Conservation (phyloP, 2,329 filamentous ascomycete species). For the Periconia sp. region DNA sequence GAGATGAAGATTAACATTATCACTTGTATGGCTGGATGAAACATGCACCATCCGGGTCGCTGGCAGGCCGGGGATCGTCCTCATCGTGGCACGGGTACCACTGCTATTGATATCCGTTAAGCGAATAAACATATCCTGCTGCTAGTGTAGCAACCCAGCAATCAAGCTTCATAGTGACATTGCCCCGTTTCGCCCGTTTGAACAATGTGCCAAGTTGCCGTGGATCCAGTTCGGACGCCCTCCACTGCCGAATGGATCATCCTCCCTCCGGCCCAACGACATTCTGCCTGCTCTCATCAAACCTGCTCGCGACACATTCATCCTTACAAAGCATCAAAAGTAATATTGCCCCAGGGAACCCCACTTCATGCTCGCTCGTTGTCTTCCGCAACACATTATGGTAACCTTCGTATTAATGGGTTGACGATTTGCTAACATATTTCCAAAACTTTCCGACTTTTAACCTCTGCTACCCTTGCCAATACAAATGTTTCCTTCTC, state of each 20-base stretch:
- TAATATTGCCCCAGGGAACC: constrained; percentile 18
- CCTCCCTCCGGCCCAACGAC: no score
- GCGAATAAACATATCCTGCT: not conserved
- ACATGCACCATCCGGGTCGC: not conserved
- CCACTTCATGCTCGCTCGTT: constrained; percentile 12
- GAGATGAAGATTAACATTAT: not conserved
- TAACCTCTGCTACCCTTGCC: constrained; percentile 27
- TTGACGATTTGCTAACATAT: constrained; percentile 26
- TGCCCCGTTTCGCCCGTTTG: not conserved
- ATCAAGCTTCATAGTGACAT: no score
- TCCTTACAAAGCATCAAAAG: constrained; percentile 15
- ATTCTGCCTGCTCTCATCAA: no score
- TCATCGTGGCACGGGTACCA: no score
- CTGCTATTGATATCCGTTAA: not conserved
- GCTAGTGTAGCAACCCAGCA: no score
- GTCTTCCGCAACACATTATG: constrained; percentile 29
- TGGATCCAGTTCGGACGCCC: no score
- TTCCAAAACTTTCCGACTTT: constrained; percentile 22
- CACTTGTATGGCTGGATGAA: not conserved
- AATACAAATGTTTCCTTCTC: constrained; percentile 29
- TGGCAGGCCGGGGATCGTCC: not conserved
- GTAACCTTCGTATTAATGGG: not conserved
- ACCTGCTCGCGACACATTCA: no score
- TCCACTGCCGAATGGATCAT: no score
- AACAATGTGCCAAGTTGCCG: not conserved